Base-by-base conservation (phyloP, 2,329 filamentous ascomycete species). In the Aspergillus brasiliensis region DNA sequence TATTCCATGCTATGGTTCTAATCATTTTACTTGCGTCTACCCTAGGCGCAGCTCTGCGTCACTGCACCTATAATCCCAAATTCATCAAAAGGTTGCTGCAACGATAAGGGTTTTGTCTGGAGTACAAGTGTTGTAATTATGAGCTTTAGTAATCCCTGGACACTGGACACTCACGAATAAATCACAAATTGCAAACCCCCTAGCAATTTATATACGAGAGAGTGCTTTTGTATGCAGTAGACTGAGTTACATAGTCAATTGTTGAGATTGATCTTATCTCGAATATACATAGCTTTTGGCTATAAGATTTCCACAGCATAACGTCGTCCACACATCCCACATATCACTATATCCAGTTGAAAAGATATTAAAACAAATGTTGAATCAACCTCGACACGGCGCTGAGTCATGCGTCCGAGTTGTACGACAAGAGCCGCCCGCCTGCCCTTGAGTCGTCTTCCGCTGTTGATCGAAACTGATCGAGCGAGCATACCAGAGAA, bases 331-430 rank as follows among this genome's bases (percentile, higher is more conserved):
- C 8, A 46, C 17, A 46, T 21, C 52, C 15, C 23, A 7, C 19
- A 44, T 19, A 31, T 46, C 52, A 38, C 42, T 42, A 55, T 55
- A 55, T 55, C 52, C 25, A 44, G 52, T 55, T 55, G 52, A 55
- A 8, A 46, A 55, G 52, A 55, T 55, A 55, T 55, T 55, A 46
- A 44, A 55, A 46, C 25, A 44, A 42, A 55, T 55, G 52, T 55
- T 55, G 52, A 55, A 55, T 55, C 52, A 15, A 44, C 52, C 52
- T 31, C 37, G 42, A 34, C n/a, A 25, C 31, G 40, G 17, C 34
- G 37, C 11, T 23, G 19, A 48, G 13, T 28, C 19, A 15, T 28
- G 44, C 15, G 15, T 15, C 21, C 25, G 21, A 48, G 15, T 23
- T 28, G 44, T 48, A 23, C 25, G 44, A 11, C 44, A 27, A 17